These are phyloP conservation scores for Fraxinus dipetala DNA, from an alignment of 305 asterid species.

Conservation along the genomic window DNA sequence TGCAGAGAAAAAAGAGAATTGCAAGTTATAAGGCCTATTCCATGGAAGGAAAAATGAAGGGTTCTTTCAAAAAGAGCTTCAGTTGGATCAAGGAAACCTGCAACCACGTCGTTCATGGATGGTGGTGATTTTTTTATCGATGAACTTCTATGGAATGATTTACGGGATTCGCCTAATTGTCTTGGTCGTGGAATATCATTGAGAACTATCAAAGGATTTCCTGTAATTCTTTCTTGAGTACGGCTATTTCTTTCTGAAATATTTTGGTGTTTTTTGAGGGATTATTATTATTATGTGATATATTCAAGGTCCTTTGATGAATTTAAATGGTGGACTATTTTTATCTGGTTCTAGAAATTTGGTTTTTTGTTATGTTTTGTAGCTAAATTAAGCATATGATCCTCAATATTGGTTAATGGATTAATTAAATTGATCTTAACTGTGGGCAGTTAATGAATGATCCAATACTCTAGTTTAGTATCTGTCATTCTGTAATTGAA, in stretches of 20 bases:
- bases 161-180: no score
- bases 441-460: neutral
- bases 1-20: constrained; percentile 81
- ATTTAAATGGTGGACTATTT: neutral
- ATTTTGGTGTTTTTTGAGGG: neutral
- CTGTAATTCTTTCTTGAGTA: neutral
- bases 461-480: neutral
- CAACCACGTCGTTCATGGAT: constrained; percentile 55
- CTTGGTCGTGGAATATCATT: neutral
- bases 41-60: constrained; percentile 72
- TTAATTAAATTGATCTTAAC: neutral
- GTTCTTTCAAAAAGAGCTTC: constrained; percentile 60
- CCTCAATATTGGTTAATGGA: neutral
- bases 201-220: neutral
- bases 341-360: neutral
- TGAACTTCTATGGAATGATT: no score
- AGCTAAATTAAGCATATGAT: neutral
- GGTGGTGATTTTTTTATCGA: constrained; percentile 32
- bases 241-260: neutral
- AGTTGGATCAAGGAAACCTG: constrained; percentile 69
- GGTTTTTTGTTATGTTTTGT: neutral
- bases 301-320: neutral
- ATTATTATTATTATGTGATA: neutral
- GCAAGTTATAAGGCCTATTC: constrained; percentile 65
- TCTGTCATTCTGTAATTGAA: neutral